Evolutionary conservation across 768 basidiomycete genomes (phyloP), one percentile per base, ranked within the genome.

Genomic region (Mycena vulgaris): DNA sequence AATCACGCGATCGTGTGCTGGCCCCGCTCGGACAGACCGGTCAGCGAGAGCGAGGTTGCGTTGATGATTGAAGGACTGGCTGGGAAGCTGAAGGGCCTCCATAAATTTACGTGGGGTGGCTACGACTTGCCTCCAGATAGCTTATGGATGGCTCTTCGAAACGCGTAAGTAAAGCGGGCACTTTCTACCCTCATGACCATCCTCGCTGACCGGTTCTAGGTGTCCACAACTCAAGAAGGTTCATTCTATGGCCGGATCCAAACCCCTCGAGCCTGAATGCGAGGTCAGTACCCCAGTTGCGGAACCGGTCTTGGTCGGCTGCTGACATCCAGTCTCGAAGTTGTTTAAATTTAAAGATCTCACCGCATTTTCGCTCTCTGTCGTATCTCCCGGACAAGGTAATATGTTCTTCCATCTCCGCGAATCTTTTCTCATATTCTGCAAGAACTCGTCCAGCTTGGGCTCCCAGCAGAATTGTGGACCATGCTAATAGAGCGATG

Each of bases 401-500:
- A 21, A 33, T 63, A 9, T 17, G 7, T 37, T 3, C 9, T 13
- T 17, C 6, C 7, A 2, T 25, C 28, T 13, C 16, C 33, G 13
- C 4, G 27, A 14, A 7, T 25, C 23, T 16, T 11, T 9, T 25
- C 33, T 62, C 2, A 57, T n/a, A 17, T 23, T 28, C n/a, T 25
- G 10, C 13, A 30, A 56, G 51, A 47, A 13, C 23, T 47, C 63
- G 17, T 28, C 3, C 23, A 35, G 5, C 5, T 28, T 19, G 42
- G 25, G 4, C 49, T 73, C 30, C 68, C 71, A 0, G 9, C 17
- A 17, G 37, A 74, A 8, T 77, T 88, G 17, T 64, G 35, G 37
- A 55, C 63, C 37, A 71, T 74, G 70, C 73, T 74, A 40, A 31
- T 60, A n/a, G 7, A 39, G 14, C 56, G 57, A 16, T 58, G 69